Conservation (phyloP, 2,329 filamentous ascomycete genomes). For the Xylaria sp. region DNA sequence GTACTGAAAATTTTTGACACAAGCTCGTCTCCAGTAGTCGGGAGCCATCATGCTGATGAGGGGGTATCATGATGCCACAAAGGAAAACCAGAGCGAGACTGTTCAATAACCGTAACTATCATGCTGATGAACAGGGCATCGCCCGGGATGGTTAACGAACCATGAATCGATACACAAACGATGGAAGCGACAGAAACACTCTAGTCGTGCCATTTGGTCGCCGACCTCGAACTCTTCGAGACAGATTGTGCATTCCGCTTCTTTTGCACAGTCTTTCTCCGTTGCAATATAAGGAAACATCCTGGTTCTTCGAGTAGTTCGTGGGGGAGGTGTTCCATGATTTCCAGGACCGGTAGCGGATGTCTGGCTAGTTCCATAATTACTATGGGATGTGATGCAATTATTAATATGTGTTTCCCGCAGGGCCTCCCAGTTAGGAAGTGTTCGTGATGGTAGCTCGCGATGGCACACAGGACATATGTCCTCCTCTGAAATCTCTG, state of each 20-base stretch:
- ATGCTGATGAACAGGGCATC: constrained; percentile 74
- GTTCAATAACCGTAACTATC: constrained; percentile 65
- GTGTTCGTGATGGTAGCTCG: constrained; percentile 70
- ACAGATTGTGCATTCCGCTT: constrained; percentile 75
- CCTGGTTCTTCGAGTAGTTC: constrained; percentile 62
- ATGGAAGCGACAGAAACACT: constrained; percentile 75
- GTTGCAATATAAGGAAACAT: constrained; percentile 74
- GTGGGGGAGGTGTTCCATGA: constrained; percentile 47
- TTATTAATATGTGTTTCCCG: constrained; percentile 68
- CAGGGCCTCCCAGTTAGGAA: constrained; percentile 64
- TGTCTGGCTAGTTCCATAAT: constrained; percentile 55
- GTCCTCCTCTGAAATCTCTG: constrained; percentile 75
- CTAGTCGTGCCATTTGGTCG: constrained; percentile 71
- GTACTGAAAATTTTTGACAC: constrained; percentile 7
- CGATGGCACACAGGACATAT: constrained; percentile 81
- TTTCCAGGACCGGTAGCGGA: constrained; percentile 35
- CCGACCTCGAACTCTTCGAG: constrained; percentile 73
- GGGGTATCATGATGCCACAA: constrained; percentile 21
- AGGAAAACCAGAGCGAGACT: constrained; percentile 15
- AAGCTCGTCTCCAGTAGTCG: constrained; percentile 9
- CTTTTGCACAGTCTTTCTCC: constrained; percentile 75
- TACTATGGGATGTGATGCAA: constrained; percentile 68
- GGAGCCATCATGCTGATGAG: constrained; percentile 10
- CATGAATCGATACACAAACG: constrained; percentile 69
- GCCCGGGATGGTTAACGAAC: constrained; percentile 71